Conservation (phyloP, 768 basidiomycete genomes). For the Hypholoma fasciculare region DNA sequence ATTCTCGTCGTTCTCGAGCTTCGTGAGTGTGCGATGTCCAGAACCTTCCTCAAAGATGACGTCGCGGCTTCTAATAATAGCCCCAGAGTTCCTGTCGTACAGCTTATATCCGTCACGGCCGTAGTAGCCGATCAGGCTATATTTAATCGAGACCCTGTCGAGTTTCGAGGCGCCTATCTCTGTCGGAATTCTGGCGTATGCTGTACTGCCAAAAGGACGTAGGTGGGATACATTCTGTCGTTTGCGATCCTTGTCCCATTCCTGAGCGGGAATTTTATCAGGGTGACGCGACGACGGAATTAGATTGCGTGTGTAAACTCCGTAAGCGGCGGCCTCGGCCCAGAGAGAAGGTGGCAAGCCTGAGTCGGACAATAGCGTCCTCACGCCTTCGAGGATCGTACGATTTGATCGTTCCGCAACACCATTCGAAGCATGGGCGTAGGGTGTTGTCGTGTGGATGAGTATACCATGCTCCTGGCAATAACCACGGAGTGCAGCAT, state of each 20-base stretch:
- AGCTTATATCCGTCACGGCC: constrained; percentile 20
- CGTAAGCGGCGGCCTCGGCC: constrained; percentile 11
- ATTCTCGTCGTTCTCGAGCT: neutral
- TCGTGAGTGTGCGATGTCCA: constrained; percentile 6
- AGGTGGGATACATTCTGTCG: constrained; percentile 29
- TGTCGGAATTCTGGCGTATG: constrained; percentile 26
- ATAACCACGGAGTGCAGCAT: neutral
- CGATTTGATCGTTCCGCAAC: constrained; percentile 26
- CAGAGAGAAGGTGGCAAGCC: constrained; percentile 18
- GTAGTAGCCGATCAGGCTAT: constrained; percentile 22
- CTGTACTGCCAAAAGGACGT: constrained; percentile 28
- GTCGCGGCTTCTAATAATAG: constrained; percentile 16
- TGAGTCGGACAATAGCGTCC: constrained; percentile 21
- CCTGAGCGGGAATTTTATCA: constrained; percentile 11
- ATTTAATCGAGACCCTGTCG: constrained; percentile 14
- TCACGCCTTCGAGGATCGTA: constrained; percentile 22
- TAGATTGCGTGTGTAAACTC: constrained; percentile 10
- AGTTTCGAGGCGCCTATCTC: constrained; percentile 13
- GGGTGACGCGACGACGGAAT: constrained; percentile 13
- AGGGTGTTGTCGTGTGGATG: constrained; percentile 20
- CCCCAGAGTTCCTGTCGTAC: constrained; percentile 5
- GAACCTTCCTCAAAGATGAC: constrained; percentile 25
- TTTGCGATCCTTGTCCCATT: constrained; percentile 7
- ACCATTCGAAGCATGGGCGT: constrained; percentile 31
- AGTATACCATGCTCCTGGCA: constrained; percentile 3